These are phyloP conservation scores for Santalum album DNA, from an alignment of 164 flowering plant genomes.

Conservation along the genomic window DNA sequence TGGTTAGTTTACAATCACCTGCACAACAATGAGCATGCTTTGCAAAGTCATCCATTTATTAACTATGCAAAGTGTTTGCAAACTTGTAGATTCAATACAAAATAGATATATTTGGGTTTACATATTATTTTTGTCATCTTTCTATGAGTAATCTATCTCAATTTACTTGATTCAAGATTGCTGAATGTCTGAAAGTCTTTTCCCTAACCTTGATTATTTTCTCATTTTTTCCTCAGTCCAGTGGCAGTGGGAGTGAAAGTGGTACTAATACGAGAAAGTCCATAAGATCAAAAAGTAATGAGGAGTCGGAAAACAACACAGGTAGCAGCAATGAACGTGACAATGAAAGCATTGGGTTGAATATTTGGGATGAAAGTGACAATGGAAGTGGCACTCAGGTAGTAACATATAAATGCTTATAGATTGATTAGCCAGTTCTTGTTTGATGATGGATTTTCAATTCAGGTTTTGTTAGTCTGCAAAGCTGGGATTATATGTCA, in stretches of 20 bases:
- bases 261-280: slow-evolving; percentile 32
- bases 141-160: background rate
- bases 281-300: slow-evolving; percentile 27
- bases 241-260: slow-evolving; percentile 78
- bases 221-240: slow-evolving; percentile 32
- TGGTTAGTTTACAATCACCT: background rate
- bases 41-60: too few relatives aligned
- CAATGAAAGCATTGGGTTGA: slow-evolving; percentile 32
- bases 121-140: background rate
- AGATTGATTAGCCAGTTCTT: background rate
- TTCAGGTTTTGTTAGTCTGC: too few relatives aligned
- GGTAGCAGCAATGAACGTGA: slow-evolving; percentile 45
- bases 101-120: background rate
- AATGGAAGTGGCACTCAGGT: slow-evolving; percentile 67
- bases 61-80: too few relatives aligned
- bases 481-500: too few relatives aligned
- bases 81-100: too few relatives aligned
- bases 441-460: background rate
- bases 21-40: background rate
- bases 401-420: background rate
- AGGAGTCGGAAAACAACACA: slow-evolving; percentile 33
- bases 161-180: background rate
- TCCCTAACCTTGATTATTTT: background rate
- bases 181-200: background rate
- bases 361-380: slow-evolving; percentile 47